Percentiles rank a stretch among this genome's conserved stretches.
These are phyloP conservation scores for Erysimum cheiri DNA, from an alignment of 441 rosid genomes.

Conservation along the genomic window DNA sequence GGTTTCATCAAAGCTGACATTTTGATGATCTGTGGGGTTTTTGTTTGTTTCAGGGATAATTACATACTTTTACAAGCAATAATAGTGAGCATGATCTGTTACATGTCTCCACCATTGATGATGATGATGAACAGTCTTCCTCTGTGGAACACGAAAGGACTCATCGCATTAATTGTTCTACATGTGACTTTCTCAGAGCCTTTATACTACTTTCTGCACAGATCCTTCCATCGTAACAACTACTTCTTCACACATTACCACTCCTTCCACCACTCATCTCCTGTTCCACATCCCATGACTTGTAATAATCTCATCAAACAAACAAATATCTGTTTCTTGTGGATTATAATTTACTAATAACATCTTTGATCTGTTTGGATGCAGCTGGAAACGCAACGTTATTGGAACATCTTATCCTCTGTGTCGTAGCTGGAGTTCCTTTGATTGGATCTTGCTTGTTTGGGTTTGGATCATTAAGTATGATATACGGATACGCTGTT, in stretches of 20 bases:
- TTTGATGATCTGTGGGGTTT: conserved; percentile 7
- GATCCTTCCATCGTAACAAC: conserved; percentile 57
- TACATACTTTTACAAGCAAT: conserved; percentile 82
- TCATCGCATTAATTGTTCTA: conserved; percentile 58
- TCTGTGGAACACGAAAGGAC: conserved; percentile 73
- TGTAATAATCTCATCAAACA: conserved; percentile 49
- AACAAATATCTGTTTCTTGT: neutral
- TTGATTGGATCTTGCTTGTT: conserved; percentile 59
- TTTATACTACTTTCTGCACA: conserved; percentile 69
- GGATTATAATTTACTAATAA: conserved; percentile 4
- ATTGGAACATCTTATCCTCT: conserved; percentile 67
- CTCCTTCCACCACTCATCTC: conserved; percentile 79
- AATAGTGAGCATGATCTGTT: conserved; percentile 60
- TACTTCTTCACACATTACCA: conserved; percentile 73
- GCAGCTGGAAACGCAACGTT: conserved; percentile 74
- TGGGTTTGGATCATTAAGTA: conserved; percentile 68
- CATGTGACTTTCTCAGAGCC: conserved; percentile 89
- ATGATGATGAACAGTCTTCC: conserved; percentile 53
- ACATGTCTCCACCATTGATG: conserved; percentile 55
- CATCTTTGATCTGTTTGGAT: conserved; percentile 11
- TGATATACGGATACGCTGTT: conserved; percentile 61
- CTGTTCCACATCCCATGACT: conserved; percentile 74
- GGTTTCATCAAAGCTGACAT: conserved; percentile 14
- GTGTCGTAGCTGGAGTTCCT: conserved; percentile 68
- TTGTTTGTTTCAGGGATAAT: conserved; percentile 74